These are phyloP conservation scores for Boletus pseudopeckii DNA, from an alignment of 768 basidiomycete genomes.

Conservation along the genomic window DNA sequence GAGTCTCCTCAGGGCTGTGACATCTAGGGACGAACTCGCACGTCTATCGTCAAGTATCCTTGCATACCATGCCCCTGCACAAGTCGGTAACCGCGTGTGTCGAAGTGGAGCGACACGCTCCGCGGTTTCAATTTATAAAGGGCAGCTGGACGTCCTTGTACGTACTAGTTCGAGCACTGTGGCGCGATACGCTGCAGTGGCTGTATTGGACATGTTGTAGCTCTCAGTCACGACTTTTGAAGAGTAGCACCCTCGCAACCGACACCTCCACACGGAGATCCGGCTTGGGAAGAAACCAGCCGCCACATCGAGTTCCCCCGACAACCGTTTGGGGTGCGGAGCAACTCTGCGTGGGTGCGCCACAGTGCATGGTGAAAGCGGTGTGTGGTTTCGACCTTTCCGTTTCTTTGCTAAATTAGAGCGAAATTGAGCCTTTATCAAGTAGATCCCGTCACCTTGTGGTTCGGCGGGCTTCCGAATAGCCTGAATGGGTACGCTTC, in stretches of 20 bases:
- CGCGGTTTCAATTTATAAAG: not conserved
- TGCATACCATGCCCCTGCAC: not conserved
- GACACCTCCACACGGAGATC: not conserved
- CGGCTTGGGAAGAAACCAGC: not conserved
- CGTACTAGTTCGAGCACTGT: not conserved
- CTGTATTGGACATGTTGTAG: no score
- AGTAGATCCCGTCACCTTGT: not conserved
- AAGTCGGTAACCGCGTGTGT: not conserved
- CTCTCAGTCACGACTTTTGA: not conserved
- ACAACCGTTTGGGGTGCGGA: no score
- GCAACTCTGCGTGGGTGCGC: no score
- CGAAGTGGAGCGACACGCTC: not conserved
- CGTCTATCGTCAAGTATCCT: not conserved
- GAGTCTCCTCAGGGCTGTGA: no score
- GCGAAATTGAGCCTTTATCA: not conserved
- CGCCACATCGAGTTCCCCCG: not conserved
- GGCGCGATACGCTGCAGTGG: not conserved
- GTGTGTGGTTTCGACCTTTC: not conserved
- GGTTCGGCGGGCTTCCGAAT: not conserved
- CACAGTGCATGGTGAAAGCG: not conserved
- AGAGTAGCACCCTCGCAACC: not conserved
- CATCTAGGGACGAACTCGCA: not conserved
- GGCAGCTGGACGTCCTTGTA: not conserved
- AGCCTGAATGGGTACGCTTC: not conserved
- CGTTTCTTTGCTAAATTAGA: not conserved